A percentile compares a stretch with the other conserved stretches of the same genome.
Evolutionary conservation across 768 basidiomycete species (phyloP).

Genomic region (Hysterangium stoloniferum): DNA sequence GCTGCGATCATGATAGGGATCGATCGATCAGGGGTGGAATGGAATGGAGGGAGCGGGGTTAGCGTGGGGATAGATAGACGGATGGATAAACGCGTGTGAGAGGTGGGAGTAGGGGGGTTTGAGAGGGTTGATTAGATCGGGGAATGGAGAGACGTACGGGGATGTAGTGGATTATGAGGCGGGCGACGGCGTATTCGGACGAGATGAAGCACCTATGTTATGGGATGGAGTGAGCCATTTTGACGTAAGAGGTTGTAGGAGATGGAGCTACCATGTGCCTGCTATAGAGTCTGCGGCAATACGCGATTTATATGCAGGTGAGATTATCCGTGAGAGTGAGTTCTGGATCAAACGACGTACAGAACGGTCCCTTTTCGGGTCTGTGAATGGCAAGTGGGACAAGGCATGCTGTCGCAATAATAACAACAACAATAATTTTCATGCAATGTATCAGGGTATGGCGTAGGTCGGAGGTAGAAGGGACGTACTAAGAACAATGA

Average conservation of each 20-base stretch:
- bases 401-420: background rate
- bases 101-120: background rate
- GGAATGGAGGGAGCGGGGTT: too few species aligned
- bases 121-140: too few species aligned
- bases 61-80: background rate
- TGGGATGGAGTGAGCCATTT: background rate
- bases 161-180: constrained; percentile 5
- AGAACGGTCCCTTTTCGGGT: constrained; percentile 2
- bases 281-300: constrained; percentile 3
- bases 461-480: too few species aligned
- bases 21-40: too few species aligned
- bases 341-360: background rate
- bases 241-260: background rate
- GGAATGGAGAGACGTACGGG: background rate
- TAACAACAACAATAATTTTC: background rate
- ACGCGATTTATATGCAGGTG: background rate
- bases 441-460: background rate
- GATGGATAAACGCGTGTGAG: background rate
- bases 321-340: background rate
- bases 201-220: constrained; percentile 8
- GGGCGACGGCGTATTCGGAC: background rate
- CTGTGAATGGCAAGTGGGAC: background rate
- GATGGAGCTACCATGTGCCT: background rate
- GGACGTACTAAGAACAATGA: background rate
- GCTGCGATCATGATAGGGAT: background rate